Evolutionary conservation across 345 rosid species (phyloP).

Genomic region (Gossypium anomalum): DNA sequence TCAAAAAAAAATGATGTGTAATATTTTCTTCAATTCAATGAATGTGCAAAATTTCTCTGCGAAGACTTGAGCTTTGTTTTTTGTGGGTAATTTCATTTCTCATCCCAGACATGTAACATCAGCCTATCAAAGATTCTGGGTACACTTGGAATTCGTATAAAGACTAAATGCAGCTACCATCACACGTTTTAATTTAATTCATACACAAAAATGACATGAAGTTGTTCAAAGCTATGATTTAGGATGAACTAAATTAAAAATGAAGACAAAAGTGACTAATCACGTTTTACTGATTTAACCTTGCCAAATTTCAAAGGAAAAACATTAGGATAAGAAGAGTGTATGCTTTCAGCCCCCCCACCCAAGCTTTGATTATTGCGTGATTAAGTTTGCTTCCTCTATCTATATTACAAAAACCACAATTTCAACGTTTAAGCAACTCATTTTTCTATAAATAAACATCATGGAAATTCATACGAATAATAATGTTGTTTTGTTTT

Average conservation of each 20-base stretch:
- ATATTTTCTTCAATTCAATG: not conserved
- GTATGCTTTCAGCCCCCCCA: too few relatives aligned
- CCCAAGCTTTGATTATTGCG: not conserved
- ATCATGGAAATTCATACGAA: not conserved
- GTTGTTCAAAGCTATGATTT: not conserved
- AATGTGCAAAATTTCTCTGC: not conserved
- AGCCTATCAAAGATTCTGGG: not conserved
- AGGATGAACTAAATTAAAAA: not conserved
- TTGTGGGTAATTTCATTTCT: not conserved
- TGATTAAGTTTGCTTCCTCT: slow-evolving; percentile 11
- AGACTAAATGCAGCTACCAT: not conserved
- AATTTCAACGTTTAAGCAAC: not conserved
- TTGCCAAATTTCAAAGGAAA: not conserved
- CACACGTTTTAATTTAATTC: not conserved
- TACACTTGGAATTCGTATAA: not conserved
- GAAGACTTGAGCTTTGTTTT: not conserved
- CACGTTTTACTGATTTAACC: not conserved
- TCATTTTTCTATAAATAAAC: not conserved
- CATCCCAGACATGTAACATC: not conserved
- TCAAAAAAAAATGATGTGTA: too few relatives aligned
- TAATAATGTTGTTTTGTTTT: too few relatives aligned
- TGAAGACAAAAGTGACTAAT: not conserved
- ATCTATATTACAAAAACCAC: not conserved
- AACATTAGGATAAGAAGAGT: not conserved
- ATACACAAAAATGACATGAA: not conserved